These are phyloP conservation scores for Dimocarpus longan DNA, from an alignment of 345 rosid genomes.

Conservation along the genomic window DNA sequence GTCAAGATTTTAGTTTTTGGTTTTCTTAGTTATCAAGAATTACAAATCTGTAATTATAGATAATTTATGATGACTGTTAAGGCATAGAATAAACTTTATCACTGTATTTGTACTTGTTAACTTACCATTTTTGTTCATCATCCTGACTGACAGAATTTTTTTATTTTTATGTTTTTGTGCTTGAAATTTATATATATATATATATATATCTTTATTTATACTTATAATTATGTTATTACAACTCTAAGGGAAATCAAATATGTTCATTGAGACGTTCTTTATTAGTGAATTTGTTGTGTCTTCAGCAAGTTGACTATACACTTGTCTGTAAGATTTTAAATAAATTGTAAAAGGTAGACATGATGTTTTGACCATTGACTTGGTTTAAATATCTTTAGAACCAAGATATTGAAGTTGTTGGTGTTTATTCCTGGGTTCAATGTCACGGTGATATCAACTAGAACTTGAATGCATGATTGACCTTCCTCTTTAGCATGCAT, in stretches of 20 bases:
- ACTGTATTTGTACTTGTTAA: neutral
- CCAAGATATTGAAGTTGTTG: neutral
- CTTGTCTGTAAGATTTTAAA: neutral
- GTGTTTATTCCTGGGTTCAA: neutral
- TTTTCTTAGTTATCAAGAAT: neutral
- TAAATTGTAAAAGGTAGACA: neutral
- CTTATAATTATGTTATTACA: neutral
- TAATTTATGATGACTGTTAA: neutral
- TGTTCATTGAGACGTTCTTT: neutral
- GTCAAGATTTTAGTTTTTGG: neutral
- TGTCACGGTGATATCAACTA: neutral
- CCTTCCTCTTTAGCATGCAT: neutral
- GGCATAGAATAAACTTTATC: neutral
- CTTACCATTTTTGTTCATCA: neutral
- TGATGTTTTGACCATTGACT: neutral
- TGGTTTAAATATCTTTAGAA: neutral
- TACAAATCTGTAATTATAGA: neutral
- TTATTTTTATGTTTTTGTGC: neutral
- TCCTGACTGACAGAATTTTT: neutral
- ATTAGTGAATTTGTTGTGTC: neutral
- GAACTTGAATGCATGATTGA: neutral
- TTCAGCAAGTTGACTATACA: neutral
- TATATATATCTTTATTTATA: neutral
- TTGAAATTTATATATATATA: neutral
- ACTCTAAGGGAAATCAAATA: neutral